These are phyloP conservation scores for Leersia perrieri DNA, from an alignment of 176 grass and related monocot genomes.

Conservation along the genomic window DNA sequence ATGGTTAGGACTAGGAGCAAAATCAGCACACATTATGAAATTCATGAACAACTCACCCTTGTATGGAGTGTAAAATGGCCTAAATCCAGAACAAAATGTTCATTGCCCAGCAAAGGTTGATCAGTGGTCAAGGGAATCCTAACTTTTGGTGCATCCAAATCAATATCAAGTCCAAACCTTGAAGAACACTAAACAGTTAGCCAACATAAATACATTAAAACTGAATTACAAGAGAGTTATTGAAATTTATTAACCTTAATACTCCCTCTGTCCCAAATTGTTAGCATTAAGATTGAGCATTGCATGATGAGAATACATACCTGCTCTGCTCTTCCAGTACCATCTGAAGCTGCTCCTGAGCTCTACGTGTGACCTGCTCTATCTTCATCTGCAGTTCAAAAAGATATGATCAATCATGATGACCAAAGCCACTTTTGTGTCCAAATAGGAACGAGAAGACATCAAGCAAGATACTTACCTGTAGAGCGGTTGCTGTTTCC, in stretches of 20 bases:
- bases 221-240: neutral
- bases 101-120: constrained; percentile 37
- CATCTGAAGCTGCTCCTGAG: constrained; percentile 95
- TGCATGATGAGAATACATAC: constrained; percentile 38
- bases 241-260: neutral
- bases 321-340: constrained; percentile 95
- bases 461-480: constrained; percentile 43
- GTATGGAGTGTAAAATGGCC: constrained; percentile 98
- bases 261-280: too few species aligned
- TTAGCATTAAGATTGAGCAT: neutral
- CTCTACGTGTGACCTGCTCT: constrained; percentile 85
- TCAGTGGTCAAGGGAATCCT: constrained; percentile 64
- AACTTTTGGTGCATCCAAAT: constrained; percentile 98
- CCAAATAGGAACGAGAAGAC: constrained; percentile 12
- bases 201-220: constrained; percentile 15
- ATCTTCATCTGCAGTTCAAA: constrained; percentile 76
- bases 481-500: constrained; percentile 93
- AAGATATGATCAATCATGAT: constrained; percentile 26
- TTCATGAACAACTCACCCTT: constrained; percentile 54
- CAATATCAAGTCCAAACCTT: constrained; percentile 96
- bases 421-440: constrained; percentile 14
- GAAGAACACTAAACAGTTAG: constrained; percentile 37
- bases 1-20: constrained; percentile 26
- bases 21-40: constrained; percentile 34
- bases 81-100: constrained; percentile 86